phyloP scores from a whole-genome alignment of 805 yeast genomes.

The Kodamaea nitidulidarum region DNA sequence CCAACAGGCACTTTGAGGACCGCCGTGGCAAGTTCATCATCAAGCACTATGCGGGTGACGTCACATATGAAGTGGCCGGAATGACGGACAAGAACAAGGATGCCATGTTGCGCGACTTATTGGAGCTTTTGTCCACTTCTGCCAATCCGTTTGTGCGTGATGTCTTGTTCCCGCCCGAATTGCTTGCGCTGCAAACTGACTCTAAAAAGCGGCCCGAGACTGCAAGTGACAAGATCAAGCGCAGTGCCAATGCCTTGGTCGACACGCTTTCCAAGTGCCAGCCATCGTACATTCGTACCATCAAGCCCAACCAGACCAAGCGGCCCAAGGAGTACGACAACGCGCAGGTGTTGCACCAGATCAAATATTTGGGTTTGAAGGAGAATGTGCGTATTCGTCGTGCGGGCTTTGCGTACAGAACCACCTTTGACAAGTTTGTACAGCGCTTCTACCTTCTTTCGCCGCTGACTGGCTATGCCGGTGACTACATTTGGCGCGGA shows the following conservation, averaged over 20 bases:
- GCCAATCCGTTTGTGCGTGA: constrained; percentile 65
- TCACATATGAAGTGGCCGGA: constrained; percentile 78
- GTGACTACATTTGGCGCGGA: constrained; percentile 58
- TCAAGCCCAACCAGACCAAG: constrained; percentile 92
- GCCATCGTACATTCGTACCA: constrained; percentile 95
- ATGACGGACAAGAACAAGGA: constrained; percentile 98
- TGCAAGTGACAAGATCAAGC: constrained; percentile 91
- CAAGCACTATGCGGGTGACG: constrained; percentile 98
- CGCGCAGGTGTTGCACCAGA: constrained; percentile 88
- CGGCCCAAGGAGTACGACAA: constrained; percentile 87
- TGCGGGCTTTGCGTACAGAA: constrained; percentile 98
- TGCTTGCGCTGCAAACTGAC: constrained; percentile 39
- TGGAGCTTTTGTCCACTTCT: constrained; percentile 74
- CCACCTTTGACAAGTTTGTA: constrained; percentile 92
- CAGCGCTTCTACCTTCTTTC: constrained; percentile 89
- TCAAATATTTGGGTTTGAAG: constrained; percentile 90
- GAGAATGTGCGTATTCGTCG: constrained; percentile 97
- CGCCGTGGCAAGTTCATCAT: constrained; percentile 83
- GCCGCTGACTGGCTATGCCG: constrained; percentile 88
- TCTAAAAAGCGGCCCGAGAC: constrained; percentile 86
- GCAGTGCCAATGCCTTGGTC: constrained; percentile 84
- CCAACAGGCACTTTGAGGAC: constrained; percentile 83
- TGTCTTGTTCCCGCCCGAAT: constrained; percentile 37
- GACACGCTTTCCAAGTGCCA: constrained; percentile 85
- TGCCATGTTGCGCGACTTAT: constrained; percentile 80